Conservation (phyloP, 176 grass and related monocot species). For the Olyra latifolia region DNA sequence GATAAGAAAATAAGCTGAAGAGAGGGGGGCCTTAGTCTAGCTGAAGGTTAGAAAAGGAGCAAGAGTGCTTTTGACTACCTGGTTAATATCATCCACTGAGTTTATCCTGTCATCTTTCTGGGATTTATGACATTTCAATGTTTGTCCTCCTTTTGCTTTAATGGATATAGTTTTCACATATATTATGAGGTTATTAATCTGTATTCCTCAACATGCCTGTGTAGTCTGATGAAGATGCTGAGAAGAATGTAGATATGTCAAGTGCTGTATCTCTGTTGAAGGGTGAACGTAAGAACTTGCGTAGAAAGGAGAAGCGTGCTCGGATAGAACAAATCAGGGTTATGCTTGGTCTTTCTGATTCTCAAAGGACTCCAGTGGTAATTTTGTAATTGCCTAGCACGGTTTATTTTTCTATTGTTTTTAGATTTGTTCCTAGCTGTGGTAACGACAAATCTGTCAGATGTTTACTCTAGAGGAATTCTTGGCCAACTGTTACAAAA, state of each 20-base stretch:
- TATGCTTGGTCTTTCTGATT: slow-evolving; percentile 94
- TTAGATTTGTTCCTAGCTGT: not conserved
- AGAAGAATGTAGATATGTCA: slow-evolving; percentile 61
- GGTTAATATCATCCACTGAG: not conserved
- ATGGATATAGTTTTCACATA: not conserved
- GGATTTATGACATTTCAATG: not conserved
- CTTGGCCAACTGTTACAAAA: not conserved
- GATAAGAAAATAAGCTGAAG: too few relatives aligned
- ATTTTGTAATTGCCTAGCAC: slow-evolving; percentile 33
- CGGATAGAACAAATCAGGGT: slow-evolving; percentile 98
- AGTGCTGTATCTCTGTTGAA: slow-evolving; percentile 76
- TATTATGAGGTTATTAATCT: slow-evolving; percentile 33
- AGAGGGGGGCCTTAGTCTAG: too few relatives aligned
- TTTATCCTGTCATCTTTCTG: not conserved
- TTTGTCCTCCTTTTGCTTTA: slow-evolving; percentile 15
- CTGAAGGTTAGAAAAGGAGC: not conserved
- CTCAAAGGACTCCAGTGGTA: slow-evolving; percentile 93
- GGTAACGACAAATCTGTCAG: not conserved
- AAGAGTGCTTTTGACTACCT: not conserved
- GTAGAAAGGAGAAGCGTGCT: slow-evolving; percentile 95
- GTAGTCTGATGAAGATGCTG: slow-evolving; percentile 56
- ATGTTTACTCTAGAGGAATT: slow-evolving; percentile 23
- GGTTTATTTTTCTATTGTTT: not conserved
- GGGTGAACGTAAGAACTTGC: slow-evolving; percentile 80
- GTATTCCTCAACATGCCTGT: slow-evolving; percentile 6